Evolutionary conservation across 169 alveolate genomes (phyloP), one percentile per base, ranked within the genome.

Genomic region (Eimeria praecox): DNA sequence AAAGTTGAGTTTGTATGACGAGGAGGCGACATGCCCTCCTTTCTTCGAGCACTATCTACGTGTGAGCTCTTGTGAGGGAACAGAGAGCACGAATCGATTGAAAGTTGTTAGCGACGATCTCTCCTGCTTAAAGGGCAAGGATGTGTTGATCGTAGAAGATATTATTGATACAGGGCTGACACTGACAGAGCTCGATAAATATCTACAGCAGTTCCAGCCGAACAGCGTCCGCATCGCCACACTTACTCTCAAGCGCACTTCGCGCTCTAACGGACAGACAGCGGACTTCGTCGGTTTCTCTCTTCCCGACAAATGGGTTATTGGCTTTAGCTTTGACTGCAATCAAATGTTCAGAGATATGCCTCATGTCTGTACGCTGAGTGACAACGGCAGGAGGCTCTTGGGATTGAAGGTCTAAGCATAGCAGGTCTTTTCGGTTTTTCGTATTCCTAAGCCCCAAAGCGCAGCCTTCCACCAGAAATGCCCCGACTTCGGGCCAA

Each of bases 111-210:
- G 95, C 40, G 98, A 97, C 78, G 97, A 97, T 49, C 93, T 97
- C 92, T 95, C 97, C 18, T 69, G 96, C 80, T 87, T 97, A 30
- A 62, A 69, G 64, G 98, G 69, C 40, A 97, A 97, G 66, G 95
- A 97, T 52, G 97, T 97, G n/a, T 96, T 97, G 35, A 95, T 97
- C 33, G 97, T 97, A 42, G 98, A 97, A 86, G 98, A 97, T 92
- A 97, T 97, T 54, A 95, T 97, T 27, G 98, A 97, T 92, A 97
- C 98, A 9, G 97, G 97, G 22, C 62, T 64, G 46, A 96, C 97
- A 2, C 95, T 97, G 40, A 82, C 94, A 38, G 95, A 97, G 73
- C 89, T 97, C 80, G 80, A 96, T 44, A 95, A 92, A 30, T 92
- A 92, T 62, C 90, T 97, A 92, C 94, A 89, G 73, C 92, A 66